Base-by-base conservation (phyloP, 2,329 filamentous ascomycete genomes). In the Ceratocystis albifundus region DNA sequence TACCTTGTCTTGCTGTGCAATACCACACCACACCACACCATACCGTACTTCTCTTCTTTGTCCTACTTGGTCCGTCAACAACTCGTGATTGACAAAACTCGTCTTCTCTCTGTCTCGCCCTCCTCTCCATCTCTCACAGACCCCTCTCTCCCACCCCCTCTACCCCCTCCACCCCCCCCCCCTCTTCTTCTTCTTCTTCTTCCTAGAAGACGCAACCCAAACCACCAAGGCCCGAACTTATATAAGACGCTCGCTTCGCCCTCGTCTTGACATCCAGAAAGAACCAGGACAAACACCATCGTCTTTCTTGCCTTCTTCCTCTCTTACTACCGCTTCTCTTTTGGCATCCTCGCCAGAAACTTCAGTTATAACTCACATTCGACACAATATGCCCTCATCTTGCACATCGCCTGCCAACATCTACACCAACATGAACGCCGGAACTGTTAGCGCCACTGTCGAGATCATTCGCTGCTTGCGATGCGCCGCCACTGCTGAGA, bases 391-490 rank as follows among this genome's bases (percentile, higher is more conserved):
- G 48, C 77, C 78, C 68, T 69, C 75, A 61, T 78, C 79, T 8
- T 75, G 75, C 10, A 72, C 75, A 25, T 70, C 75, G 4, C 71
- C 71, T 61, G 72, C 72, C 61, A 70, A 69, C 66, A 65, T 71
- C 63, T 69, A 73, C 41, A 75, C 74, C 70, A 80, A 77, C 74
- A 81, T 83, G 80, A 80, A 83, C 69, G 73, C 78, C 1, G 55
- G 55, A 50, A 74, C 75, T 59, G 77, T 78, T 44, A 76, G 80
- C 48, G 81, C 78, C 70, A 81, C 81, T 7, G 82, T 86, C 66
- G 79, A 83, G 76, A 77, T 83, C 41, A 76, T 87, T 70, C 83
- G 84, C 70, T 87, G 84, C 76, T 80, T 85, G 72, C 81, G 84
- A 67, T 85, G 83, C 72, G 80, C 82, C 53, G 80, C 80, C 67